Evolutionary conservation across 2,329 filamentous ascomycete genomes (phyloP), one percentile per base, ranked within the genome.

Genomic region (Daldinia sp.): DNA sequence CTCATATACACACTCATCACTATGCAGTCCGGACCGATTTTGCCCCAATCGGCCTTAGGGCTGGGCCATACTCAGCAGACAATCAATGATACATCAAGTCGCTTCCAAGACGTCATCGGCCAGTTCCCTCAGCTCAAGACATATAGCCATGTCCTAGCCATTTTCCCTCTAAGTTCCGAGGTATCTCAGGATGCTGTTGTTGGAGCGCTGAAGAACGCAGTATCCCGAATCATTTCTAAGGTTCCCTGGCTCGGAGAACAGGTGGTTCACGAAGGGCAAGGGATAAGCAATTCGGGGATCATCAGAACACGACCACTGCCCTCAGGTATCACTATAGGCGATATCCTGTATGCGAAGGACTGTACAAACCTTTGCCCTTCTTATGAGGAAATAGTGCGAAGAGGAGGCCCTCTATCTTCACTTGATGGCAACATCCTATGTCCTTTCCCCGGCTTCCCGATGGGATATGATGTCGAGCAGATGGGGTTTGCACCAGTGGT

Each of bases 341-440:
- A 48, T 28, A 48, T 28, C 12, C 23, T 48, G 10, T 48, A 48
- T n/a, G 44, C 28, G 23, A 48, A 13, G 23, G 44, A 48, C 44
- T 48, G 44, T n/a, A 48, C 44, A 4, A 28, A 28, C 15, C 12
- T 48, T 13, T 48, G 44, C 12, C 23, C 23, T 48, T 48, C 44
- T n/a, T 48, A 48, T 20, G 44, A 48, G 10, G 44, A 48, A 3
- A 26, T 48, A 48, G 2, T 48, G 15, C 44, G 6, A 10, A 20
- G 13, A 15, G 23, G 44, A n/a, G 44, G 20, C 3, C 44, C 44
- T n/a, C 1, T 48, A 4, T 26, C 20, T 6, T 48, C 23, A 48
- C 71, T 81, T 4, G 77, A 79, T 30, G 76, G 72, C 3, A 60
- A 73, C 12, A 37, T 78, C 5, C 68, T 81, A 6, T 68, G 69